These are phyloP conservation scores for Platismatia glauca DNA, from an alignment of 495 filamentous ascomycete species.

Conservation along the genomic window DNA sequence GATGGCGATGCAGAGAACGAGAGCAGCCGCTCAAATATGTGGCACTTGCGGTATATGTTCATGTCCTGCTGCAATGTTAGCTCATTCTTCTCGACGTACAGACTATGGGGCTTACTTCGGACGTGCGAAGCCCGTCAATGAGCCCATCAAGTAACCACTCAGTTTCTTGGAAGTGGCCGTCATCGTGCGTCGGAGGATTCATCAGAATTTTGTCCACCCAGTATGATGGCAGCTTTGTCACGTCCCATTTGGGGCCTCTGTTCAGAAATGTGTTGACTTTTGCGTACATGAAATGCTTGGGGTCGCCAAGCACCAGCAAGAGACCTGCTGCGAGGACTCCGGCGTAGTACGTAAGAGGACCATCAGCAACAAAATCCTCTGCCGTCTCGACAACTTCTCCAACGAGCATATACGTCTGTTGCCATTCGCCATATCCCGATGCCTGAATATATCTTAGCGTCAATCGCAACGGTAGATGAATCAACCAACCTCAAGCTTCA, in stretches of 20 bases:
- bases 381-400: constrained; percentile 72
- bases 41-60: constrained; percentile 69
- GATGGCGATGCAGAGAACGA: constrained; percentile 60
- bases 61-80: constrained; percentile 48
- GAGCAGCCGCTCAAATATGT: constrained; percentile 71
- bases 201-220: constrained; percentile 65
- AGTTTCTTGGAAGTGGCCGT: constrained; percentile 64
- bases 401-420: constrained; percentile 63
- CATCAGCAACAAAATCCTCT: constrained; percentile 39
- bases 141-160: constrained; percentile 76
- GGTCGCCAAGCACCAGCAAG: constrained; percentile 59
- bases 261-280: constrained; percentile 82
- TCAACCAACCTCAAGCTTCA: constrained; percentile 47
- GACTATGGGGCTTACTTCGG: constrained; percentile 34
- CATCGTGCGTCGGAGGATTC: constrained; percentile 60
- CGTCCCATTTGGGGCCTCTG: constrained; percentile 61
- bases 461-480: not conserved
- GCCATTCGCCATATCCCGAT: constrained; percentile 65
- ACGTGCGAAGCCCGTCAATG: constrained; percentile 55
- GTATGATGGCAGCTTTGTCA: constrained; percentile 62
- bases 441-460: constrained; percentile 29
- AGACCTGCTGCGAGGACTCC: constrained; percentile 64
- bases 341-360: constrained; percentile 61
- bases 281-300: constrained; percentile 72
- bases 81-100: not conserved